phyloP scores from a whole-genome alignment of 352 stramenopile genomes.

The Globisporangium paroecandrum region DNA sequence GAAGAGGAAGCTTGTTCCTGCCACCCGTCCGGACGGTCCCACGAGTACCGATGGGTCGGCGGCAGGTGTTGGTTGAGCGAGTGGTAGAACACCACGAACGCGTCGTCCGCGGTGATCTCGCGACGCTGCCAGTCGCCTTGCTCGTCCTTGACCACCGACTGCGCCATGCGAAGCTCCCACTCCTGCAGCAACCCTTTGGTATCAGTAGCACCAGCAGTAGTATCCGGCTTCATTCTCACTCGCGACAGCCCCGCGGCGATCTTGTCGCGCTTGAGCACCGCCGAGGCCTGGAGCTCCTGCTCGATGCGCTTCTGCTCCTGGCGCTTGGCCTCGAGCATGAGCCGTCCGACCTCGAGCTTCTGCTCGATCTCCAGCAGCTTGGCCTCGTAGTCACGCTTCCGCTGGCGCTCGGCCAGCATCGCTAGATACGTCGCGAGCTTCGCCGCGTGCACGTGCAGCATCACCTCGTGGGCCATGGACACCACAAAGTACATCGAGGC shows the following conservation, averaged over 20 bases:
- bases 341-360: conserved; percentile 54
- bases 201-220: neutral
- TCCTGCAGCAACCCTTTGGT: conserved; percentile 23
- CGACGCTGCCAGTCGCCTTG: conserved; percentile 59
- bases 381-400: conserved; percentile 45
- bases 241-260: conserved; percentile 15
- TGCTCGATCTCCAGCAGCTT: conserved; percentile 62
- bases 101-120: conserved; percentile 44
- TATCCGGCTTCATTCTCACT: conserved; percentile 17
- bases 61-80: conserved; percentile 50
- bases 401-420: conserved; percentile 37
- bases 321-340: conserved; percentile 54
- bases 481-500: conserved; percentile 48
- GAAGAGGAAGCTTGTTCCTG: conserved; percentile 6
- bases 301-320: conserved; percentile 64
- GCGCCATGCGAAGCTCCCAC: conserved; percentile 44
- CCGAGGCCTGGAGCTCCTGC: conserved; percentile 40
- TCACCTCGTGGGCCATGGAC: conserved; percentile 49
- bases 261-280: conserved; percentile 19
- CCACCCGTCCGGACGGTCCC: conserved; percentile 45
- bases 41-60: conserved; percentile 37
- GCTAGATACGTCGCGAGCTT: conserved; percentile 42
- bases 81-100: conserved; percentile 65
- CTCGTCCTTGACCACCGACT: conserved; percentile 43
- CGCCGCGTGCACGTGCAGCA: conserved; percentile 42